A percentile compares a stretch with the other conserved stretches of the same genome.
Conservation (phyloP, 2,329 filamentous ascomycete genomes). For the Hirsutella minnesotensis region DNA sequence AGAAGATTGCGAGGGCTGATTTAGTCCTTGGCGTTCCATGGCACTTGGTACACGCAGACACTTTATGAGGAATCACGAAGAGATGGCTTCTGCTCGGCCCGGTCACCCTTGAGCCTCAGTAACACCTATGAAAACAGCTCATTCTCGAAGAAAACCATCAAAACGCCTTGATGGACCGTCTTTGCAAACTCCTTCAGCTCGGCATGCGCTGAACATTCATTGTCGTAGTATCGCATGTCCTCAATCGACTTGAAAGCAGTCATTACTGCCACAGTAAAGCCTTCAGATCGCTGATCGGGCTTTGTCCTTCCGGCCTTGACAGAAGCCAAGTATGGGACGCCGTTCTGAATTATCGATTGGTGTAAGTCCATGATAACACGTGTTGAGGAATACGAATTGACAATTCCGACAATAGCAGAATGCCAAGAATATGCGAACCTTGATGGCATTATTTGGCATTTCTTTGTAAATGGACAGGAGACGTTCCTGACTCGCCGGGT, state of each 20-base stretch:
- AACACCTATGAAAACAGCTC: neutral
- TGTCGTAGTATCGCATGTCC: conserved; percentile 52
- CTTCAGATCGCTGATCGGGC: conserved; percentile 42
- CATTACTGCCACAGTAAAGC: conserved; percentile 44
- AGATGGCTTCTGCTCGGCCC: too few relatives aligned
- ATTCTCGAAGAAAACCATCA: conserved; percentile 40
- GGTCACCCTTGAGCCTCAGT: too few relatives aligned
- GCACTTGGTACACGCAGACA: too few relatives aligned
- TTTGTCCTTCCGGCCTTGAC: conserved; percentile 35
- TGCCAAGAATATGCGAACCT: conserved; percentile 9
- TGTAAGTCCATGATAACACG: neutral
- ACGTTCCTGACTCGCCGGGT: conserved; percentile 16
- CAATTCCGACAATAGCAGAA: neutral
- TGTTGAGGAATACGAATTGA: neutral
- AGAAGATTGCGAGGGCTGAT: conserved; percentile 20
- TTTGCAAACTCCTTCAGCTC: conserved; percentile 20
- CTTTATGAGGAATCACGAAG: too few relatives aligned
- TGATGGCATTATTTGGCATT: conserved; percentile 18
- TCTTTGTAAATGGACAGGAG: conserved; percentile 18
- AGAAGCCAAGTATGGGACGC: conserved; percentile 46
- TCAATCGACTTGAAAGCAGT: conserved; percentile 43
- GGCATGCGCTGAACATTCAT: conserved; percentile 21
- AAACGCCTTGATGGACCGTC: conserved; percentile 21
- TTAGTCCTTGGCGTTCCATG: too few relatives aligned
- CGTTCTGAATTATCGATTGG: conserved; percentile 30